Evolutionary conservation across 2,329 filamentous ascomycete genomes (phyloP).

Genomic region (Cylindrodendrum hubeiense): DNA sequence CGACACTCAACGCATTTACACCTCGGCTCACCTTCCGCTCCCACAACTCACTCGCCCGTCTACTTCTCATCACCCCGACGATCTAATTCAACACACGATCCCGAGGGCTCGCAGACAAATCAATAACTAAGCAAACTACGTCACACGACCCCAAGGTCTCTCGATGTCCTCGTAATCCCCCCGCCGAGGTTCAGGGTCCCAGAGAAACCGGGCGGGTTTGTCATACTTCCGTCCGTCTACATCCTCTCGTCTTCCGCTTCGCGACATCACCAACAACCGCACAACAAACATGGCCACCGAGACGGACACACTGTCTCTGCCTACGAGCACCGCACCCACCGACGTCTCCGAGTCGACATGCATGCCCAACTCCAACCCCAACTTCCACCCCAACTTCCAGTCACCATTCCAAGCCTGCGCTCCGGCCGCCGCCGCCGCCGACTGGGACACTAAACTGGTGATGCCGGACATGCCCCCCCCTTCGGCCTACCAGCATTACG

Average conservation of each 20-base stretch:
- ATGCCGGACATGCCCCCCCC: constrained; percentile 32
- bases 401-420: constrained; percentile 26
- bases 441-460: constrained; percentile 48
- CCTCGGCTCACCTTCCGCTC: neutral
- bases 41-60: neutral
- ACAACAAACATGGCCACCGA: constrained; percentile 46
- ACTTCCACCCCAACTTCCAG: constrained; percentile 31
- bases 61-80: neutral
- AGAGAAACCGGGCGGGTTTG: constrained; percentile 2
- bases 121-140: neutral
- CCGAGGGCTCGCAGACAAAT: neutral
- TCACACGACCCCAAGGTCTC: neutral
- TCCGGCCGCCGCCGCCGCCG: constrained; percentile 30
- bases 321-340: constrained; percentile 48
- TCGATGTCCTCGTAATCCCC: constrained; percentile 6
- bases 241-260: neutral
- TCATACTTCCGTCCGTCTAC: neutral
- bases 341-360: constrained; percentile 47
- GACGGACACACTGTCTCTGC: constrained; percentile 49
- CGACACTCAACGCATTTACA: neutral
- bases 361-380: constrained; percentile 35
- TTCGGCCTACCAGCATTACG: constrained; percentile 23
- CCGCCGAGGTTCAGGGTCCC: neutral
- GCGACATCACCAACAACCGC: neutral
- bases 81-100: neutral